A percentile compares a stretch with the other conserved stretches of the same genome.
phyloP scores from a whole-genome alignment of 192 early-diverging fungal species.

The Umbelopsis vinacea region DNA sequence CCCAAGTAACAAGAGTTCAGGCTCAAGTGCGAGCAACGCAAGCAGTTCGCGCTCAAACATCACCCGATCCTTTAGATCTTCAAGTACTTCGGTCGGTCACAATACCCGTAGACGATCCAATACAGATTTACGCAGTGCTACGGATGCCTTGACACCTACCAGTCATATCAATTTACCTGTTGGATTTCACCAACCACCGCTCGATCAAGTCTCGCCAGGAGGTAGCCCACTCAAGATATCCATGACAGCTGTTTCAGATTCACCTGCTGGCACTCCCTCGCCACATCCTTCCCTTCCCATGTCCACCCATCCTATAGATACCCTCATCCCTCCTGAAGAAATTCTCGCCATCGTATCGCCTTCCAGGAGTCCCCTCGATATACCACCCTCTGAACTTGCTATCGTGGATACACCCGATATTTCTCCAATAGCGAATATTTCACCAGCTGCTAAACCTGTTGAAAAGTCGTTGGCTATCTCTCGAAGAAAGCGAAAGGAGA shows the following conservation, averaged over 20 bases:
- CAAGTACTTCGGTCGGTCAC: neutral
- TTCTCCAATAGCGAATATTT: neutral
- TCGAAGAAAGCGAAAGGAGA: conserved; percentile 29
- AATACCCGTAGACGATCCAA: neutral
- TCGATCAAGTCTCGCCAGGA: conserved; percentile 20
- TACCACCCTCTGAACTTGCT: neutral
- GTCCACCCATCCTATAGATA: neutral
- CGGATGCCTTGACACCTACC: neutral
- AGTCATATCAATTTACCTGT: conserved; percentile 7
- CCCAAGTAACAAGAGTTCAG: conserved; percentile 15
- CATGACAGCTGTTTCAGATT: neutral
- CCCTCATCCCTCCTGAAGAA: neutral
- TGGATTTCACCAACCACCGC: conserved; percentile 14
- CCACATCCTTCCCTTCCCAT: conserved; percentile 1
- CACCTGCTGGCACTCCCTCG: neutral
- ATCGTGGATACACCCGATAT: neutral
- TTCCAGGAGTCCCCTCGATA: neutral
- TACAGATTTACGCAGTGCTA: neutral
- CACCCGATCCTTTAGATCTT: neutral
- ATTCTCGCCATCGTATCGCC: neutral
- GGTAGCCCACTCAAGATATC: conserved; percentile 24
- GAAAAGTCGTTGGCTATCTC: conserved; percentile 4
- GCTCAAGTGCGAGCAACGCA: neutral
- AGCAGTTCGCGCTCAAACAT: neutral
- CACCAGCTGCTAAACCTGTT: neutral